Evolutionary conservation across 345 rosid genomes (phyloP).

Genomic region (Linum trigynum): DNA sequence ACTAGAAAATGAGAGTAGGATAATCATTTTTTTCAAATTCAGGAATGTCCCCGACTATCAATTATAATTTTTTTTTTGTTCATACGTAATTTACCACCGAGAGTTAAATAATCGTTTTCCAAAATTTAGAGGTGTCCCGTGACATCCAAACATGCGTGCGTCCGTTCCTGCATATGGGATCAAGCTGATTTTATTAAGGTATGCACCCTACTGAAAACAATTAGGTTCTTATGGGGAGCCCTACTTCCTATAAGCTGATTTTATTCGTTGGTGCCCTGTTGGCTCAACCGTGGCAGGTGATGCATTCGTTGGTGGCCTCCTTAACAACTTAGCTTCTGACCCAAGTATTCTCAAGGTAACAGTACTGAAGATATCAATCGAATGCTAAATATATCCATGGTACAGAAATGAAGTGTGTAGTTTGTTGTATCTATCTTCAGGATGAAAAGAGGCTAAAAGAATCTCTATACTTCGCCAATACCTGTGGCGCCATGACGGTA

Average conservation of each 20-base stretch:
- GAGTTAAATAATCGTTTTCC: too few species aligned
- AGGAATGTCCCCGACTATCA: too few species aligned
- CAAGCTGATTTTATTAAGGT: slow-evolving; percentile 89
- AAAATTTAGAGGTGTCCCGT: too few species aligned
- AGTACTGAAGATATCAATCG: background rate
- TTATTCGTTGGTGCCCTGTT: slow-evolving; percentile 16
- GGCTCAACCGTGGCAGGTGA: slow-evolving; percentile 90
- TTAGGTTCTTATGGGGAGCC: background rate
- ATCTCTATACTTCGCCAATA: slow-evolving; percentile 72
- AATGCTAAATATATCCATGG: background rate
- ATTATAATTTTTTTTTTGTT: too few species aligned
- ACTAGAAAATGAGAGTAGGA: too few species aligned
- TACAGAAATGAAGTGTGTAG: background rate
- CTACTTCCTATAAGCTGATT: too few species aligned
- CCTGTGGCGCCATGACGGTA: slow-evolving; percentile 77
- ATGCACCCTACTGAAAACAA: slow-evolving; percentile 7
- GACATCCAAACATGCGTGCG: too few species aligned
- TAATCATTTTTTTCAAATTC: too few species aligned
- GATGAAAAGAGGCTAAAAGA: slow-evolving; percentile 69
- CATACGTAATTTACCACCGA: too few species aligned
- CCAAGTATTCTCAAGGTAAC: slow-evolving; percentile 37
- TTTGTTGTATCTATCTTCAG: slow-evolving; percentile 24
- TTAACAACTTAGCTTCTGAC: slow-evolving; percentile 53
- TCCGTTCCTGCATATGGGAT: slow-evolving; percentile 49
- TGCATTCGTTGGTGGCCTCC: slow-evolving; percentile 67